A percentile compares a stretch with the other conserved stretches of the same genome.
Evolutionary conservation across 768 basidiomycete species (phyloP).

Genomic region (Kwoniella shandongensis): DNA sequence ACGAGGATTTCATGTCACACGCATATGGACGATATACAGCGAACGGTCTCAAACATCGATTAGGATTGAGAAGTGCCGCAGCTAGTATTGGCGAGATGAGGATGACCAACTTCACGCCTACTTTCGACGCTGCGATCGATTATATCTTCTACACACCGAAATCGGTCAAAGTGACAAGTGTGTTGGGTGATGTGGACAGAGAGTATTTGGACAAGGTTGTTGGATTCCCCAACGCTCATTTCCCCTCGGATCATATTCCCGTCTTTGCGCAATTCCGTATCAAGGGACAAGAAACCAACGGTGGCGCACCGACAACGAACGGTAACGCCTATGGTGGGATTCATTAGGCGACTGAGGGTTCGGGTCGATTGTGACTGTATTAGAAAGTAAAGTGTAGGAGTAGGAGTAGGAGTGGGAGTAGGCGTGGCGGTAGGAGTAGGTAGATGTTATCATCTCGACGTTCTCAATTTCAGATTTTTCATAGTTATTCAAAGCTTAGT

Average conservation of each 20-base stretch:
- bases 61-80: constrained; percentile 84
- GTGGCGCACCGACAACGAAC: neutral
- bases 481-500: too few relatives aligned
- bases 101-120: constrained; percentile 86
- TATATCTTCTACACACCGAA: constrained; percentile 86
- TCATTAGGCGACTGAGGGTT: neutral
- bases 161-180: constrained; percentile 72
- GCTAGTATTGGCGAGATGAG: constrained; percentile 62
- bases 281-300: constrained; percentile 29
- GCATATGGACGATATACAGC: constrained; percentile 89
- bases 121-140: constrained; percentile 82
- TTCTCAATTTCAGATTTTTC: too few relatives aligned
- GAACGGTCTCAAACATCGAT: constrained; percentile 69
- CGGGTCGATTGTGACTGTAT: too few relatives aligned
- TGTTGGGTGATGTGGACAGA: constrained; percentile 85
- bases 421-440: too few relatives aligned
- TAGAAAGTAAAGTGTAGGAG: too few relatives aligned
- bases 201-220: constrained; percentile 83
- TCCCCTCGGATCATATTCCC: constrained; percentile 73
- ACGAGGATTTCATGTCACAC: constrained; percentile 89
- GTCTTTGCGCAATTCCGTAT: constrained; percentile 48
- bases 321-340: constrained; percentile 1
- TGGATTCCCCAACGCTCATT: constrained; percentile 95
- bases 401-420: too few relatives aligned
- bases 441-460: too few relatives aligned